These are phyloP conservation scores for Fagus crenata DNA, from an alignment of 306 rosid genomes.

Conservation along the genomic window DNA sequence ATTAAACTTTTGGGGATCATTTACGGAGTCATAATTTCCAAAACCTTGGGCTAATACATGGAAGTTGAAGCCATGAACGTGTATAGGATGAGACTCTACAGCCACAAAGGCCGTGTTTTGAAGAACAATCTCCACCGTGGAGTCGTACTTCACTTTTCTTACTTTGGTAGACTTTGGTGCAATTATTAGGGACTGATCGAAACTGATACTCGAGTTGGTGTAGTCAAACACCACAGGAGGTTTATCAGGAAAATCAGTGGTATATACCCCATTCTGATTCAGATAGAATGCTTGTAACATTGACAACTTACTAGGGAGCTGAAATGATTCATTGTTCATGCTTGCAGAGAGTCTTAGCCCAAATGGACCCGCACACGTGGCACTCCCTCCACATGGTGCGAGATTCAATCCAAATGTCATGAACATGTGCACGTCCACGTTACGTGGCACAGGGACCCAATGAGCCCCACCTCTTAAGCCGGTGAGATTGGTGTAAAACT, in stretches of 20 bases:
- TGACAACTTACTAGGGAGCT: slow-evolving; percentile 35
- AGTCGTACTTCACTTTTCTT: slow-evolving; percentile 55
- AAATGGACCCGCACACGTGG: slow-evolving; percentile 36
- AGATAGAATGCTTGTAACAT: slow-evolving; percentile 49
- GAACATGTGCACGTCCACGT: slow-evolving; percentile 53
- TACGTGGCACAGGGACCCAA: slow-evolving; percentile 49
- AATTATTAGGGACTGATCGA: neutral
- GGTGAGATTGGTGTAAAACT: slow-evolving; percentile 44
- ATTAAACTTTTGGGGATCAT: slow-evolving; percentile 43
- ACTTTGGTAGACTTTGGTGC: slow-evolving; percentile 56
- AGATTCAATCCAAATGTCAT: slow-evolving; percentile 44
- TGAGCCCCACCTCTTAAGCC: slow-evolving; percentile 39
- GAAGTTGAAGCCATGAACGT: slow-evolving; percentile 66
- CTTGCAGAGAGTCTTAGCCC: slow-evolving; percentile 38
- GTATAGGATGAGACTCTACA: slow-evolving; percentile 56
- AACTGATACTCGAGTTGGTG: slow-evolving; percentile 11
- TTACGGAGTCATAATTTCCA: slow-evolving; percentile 42
- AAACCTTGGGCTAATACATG: slow-evolving; percentile 71
- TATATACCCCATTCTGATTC: slow-evolving; percentile 41
- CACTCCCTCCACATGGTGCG: slow-evolving; percentile 20
- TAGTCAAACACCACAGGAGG: slow-evolving; percentile 48
- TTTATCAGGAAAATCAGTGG: slow-evolving; percentile 43
- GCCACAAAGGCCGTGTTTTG: slow-evolving; percentile 49
- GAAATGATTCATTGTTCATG: slow-evolving; percentile 76
- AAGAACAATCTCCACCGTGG: slow-evolving; percentile 55